Base-by-base conservation (phyloP, 805 yeast genomes). In the Myxozyma vanderwaltii region DNA sequence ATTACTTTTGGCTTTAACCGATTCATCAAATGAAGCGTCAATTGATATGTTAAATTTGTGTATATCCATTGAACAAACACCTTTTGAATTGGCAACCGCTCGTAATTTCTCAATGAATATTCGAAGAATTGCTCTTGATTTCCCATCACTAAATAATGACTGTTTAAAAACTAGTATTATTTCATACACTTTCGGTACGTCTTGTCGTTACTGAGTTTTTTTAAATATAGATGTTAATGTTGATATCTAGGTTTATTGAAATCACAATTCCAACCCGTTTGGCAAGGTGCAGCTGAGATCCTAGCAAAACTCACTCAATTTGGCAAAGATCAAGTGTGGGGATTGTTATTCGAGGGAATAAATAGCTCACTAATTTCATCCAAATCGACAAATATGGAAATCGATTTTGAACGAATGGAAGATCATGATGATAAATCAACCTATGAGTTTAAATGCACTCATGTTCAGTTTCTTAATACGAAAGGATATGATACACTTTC, bases 201-300 rank as follows among this genome's bases (percentile, higher is more conserved):
- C 5, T n/a, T 17, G n/a, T 17, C 6, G 5, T 31, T 33, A 15
- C 15, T 24, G 12, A 13, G 21, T 7, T 10, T 36, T 21, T n/a
- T 17, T 38, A 24, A 39, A 46, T 15, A 27, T 19, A 15, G 2
- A 13, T 23, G 19, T 3, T 43, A 15, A 43, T 46, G 10, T 26
- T 1, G 23, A 38, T 4, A n/a, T 39, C 80, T 87, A 65, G 98
- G 98, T 35, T 78, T 88, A 60, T 73, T 91, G 44, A 78, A 89
- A 3, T 84, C 85, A 35, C 81, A 82, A 58, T 90, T 92, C 66
- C 87, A 89, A 56, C 98, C 98, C 0, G 79, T 87, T 13, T 91
- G 96, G 96, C 80, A 82, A 19, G 90, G 87, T 4, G 87, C 88
- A 1, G 74, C 79, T 54, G 92, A 86, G 61, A 79, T 81, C 3